phyloP scores from a whole-genome alignment of 495 filamentous ascomycete genomes.

The Talaromyces trachyspermus region DNA sequence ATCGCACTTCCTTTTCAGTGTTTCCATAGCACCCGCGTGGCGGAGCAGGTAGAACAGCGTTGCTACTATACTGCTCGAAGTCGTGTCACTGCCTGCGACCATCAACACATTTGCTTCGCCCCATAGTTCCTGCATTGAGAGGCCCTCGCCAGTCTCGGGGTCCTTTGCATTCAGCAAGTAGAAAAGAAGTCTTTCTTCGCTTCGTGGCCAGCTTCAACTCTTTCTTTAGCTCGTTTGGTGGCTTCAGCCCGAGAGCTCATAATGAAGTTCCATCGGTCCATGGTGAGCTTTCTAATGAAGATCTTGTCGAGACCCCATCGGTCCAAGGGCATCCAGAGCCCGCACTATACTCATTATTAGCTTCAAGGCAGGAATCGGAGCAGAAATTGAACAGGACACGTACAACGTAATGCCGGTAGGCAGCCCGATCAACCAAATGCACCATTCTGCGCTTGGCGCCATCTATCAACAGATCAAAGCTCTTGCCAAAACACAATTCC shows the following conservation, averaged over 20 bases:
- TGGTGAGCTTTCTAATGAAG: constrained; percentile 49
- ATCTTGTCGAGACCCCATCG: constrained; percentile 49
- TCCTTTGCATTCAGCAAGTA: constrained; percentile 52
- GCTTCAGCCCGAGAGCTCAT: constrained; percentile 51
- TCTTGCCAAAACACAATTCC: constrained; percentile 48
- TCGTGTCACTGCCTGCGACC: constrained; percentile 52
- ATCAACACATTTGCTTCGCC: constrained; percentile 61
- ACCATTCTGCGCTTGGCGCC: constrained; percentile 35
- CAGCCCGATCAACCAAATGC: constrained; percentile 42
- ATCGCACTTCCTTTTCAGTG: constrained; percentile 46
- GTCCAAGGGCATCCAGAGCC: constrained; percentile 50
- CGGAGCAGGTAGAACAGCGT: constrained; percentile 57
- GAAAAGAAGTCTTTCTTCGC: constrained; percentile 59
- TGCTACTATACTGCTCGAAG: constrained; percentile 48
- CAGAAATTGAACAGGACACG: constrained; percentile 15
- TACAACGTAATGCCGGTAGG: constrained; percentile 47
- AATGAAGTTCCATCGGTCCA: constrained; percentile 54
- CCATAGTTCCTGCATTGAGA: constrained; percentile 60
- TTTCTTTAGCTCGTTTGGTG: constrained; percentile 45
- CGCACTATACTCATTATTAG: constrained; percentile 34
- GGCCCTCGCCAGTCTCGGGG: constrained; percentile 54
- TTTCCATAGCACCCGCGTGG: constrained; percentile 35
- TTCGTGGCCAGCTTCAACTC: constrained; percentile 38
- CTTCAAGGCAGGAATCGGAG: background rate
- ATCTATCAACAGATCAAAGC: constrained; percentile 50